Evolutionary conservation across 2,329 filamentous ascomycete genomes (phyloP), one percentile per base, ranked within the genome.

Genomic region (Chrysosporium keratinophilum): DNA sequence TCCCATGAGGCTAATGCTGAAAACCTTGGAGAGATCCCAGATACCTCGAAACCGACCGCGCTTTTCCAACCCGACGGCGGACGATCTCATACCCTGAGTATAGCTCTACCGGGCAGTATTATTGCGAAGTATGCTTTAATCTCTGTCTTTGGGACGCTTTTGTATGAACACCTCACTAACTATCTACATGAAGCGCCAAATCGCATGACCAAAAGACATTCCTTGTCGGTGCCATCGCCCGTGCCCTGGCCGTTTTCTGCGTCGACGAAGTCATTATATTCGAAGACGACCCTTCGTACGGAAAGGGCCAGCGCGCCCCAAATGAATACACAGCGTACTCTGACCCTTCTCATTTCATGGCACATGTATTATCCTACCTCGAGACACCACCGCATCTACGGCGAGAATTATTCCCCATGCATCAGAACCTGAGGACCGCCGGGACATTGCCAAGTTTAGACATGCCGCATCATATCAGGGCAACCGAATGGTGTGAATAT

Each of bases 201-300:
- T 85, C 83, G 9, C 81, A 84, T 58, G 87, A 94, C 56, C 83
- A 87, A 64, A 84, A 88, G 65, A 88, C 84, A 35, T 77, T 78
- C 46, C 76, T 86, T 46, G 84, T 83, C 1, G 86, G 85, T 6
- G 83, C 85, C 59, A 83, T 95, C 51, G 88, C 88, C 5, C 85
- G 88, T 51, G 87, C 87, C 34, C 78, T 88, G 50, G 85, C 87
- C 57, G 84, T 94, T 58, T 94, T 93, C 71, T 84, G 81, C 63
- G 78, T 95, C 60, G 88, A 95, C 65, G 88, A 95, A 70, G 77
- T 94, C 31, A 77, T 95, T 49, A 74, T 95, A 52, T 95, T 86
- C 67, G 82, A 91, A 64, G 88, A 94, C 69, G 78, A 66, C 59
- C 33, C 56, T 53, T 59, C 33, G 59, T 68, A 74, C 46, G 68